Conservation (phyloP, 2,329 filamentous ascomycete genomes). For the Emergomyces africanus region DNA sequence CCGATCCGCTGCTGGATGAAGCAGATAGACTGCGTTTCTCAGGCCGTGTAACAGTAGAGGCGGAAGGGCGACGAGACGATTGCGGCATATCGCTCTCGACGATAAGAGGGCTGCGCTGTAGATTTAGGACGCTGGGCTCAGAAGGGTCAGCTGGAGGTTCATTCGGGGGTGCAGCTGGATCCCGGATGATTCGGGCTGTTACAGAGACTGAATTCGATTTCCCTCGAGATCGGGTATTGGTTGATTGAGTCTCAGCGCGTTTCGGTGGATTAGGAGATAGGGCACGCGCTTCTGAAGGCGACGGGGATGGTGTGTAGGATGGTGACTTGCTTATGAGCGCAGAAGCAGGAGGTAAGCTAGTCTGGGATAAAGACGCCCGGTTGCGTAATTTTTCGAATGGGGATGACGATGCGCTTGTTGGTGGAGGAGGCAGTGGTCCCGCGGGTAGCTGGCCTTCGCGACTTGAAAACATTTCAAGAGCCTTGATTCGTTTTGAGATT, state of each 20-base stretch:
- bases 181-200: constrained; percentile 69
- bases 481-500: constrained; percentile 90
- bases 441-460: constrained; percentile 28
- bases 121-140: constrained; percentile 27
- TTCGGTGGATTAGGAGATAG: constrained; percentile 17
- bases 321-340: constrained; percentile 16
- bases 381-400: constrained; percentile 41
- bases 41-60: constrained; percentile 13
- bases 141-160: constrained; percentile 16
- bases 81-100: constrained; percentile 51
- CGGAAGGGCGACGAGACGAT: constrained; percentile 11
- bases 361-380: constrained; percentile 26
- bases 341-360: constrained; percentile 15
- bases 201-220: constrained; percentile 66
- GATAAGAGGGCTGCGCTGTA: constrained; percentile 45
- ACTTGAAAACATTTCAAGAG: constrained; percentile 63
- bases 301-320: constrained; percentile 15
- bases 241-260: constrained; percentile 18
- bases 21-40: constrained; percentile 27
- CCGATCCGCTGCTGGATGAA: constrained; percentile 27
- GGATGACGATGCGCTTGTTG: constrained; percentile 42
- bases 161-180: constrained; percentile 33
- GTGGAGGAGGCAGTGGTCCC: constrained; percentile 19
- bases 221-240: constrained; percentile 14
- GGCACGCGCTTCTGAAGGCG: constrained; percentile 15